These are phyloP conservation scores for Triticum urartu DNA, from an alignment of 176 grass and related monocot genomes.

Conservation along the genomic window DNA sequence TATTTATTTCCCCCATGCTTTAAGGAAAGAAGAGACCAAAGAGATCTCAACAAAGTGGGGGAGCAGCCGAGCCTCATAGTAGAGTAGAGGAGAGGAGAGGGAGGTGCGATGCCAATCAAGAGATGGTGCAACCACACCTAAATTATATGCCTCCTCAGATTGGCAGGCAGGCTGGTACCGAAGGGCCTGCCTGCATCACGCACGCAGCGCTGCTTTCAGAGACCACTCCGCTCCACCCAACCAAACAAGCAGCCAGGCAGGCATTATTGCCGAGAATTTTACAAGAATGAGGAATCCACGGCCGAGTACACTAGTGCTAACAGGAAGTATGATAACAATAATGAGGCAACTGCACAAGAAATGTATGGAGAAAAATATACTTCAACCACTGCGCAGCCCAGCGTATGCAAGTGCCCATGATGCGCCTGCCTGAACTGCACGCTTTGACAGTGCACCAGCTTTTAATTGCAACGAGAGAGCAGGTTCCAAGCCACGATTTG, in stretches of 20 bases:
- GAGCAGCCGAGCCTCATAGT: constrained; percentile 10
- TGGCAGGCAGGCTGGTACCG: constrained; percentile 19
- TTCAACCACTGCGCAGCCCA: not conserved
- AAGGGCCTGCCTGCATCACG: constrained; percentile 5
- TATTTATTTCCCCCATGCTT: constrained; percentile 61
- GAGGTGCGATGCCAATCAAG: constrained; percentile 35
- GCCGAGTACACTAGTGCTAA: not conserved
- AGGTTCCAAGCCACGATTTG: constrained; percentile 19
- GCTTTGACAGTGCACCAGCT: constrained; percentile 23
- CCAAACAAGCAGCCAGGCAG: not conserved
- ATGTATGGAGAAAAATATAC: not conserved
- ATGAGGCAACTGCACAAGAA: not conserved
- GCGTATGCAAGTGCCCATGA: not conserved
- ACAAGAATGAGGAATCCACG: constrained; percentile 23
- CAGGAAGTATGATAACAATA: not conserved
- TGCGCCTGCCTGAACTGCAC: constrained; percentile 22
- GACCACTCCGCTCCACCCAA: constrained; percentile 43
- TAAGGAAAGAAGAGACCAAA: constrained; percentile 59
- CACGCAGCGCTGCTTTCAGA: constrained; percentile 27
- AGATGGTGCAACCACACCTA: constrained; percentile 36
- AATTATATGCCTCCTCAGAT: constrained; percentile 20
- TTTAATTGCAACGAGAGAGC: not conserved
- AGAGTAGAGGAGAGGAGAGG: not conserved
- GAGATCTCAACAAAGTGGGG: constrained; percentile 56
- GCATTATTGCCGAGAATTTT: constrained; percentile 28